A percentile compares a stretch with the other conserved stretches of the same genome.
Conservation (phyloP, 345 rosid species). For the Populus tremula region DNA sequence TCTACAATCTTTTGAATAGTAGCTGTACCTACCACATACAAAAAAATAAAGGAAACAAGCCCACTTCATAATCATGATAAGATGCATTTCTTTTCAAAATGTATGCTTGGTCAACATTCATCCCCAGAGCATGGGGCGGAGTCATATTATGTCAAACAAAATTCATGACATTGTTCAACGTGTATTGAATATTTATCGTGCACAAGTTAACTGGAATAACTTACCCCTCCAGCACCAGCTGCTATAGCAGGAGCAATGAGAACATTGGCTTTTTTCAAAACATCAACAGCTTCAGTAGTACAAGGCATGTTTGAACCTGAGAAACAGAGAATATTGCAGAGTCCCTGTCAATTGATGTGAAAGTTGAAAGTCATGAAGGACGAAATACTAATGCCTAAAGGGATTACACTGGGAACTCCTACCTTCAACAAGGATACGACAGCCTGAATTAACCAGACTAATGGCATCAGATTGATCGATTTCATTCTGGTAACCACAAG, state of each 20-base stretch:
- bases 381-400: background rate
- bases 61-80: background rate
- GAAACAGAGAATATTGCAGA: slow-evolving; percentile 9
- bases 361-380: background rate
- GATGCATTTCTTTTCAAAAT: background rate
- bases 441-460: slow-evolving; percentile 84
- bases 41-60: background rate
- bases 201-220: slow-evolving; percentile 21
- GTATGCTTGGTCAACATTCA: too few relatives aligned
- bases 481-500: slow-evolving; percentile 94
- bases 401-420: slow-evolving; percentile 20
- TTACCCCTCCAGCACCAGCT: slow-evolving; percentile 98
- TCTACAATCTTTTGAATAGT: background rate
- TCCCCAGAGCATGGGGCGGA: too few relatives aligned
- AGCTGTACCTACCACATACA: too few relatives aligned
- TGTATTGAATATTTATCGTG: background rate
- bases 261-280: slow-evolving; percentile 80
- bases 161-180: too few relatives aligned
- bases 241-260: slow-evolving; percentile 96
- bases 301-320: slow-evolving; percentile 97
- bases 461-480: slow-evolving; percentile 93
- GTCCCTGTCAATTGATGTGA: background rate
- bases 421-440: slow-evolving; percentile 94
- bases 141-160: too few relatives aligned
- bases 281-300: slow-evolving; percentile 87